A percentile compares a stretch with the other conserved stretches of the same genome.
phyloP scores from a whole-genome alignment of 345 rosid species.

The Rhodamnia rubescens region DNA sequence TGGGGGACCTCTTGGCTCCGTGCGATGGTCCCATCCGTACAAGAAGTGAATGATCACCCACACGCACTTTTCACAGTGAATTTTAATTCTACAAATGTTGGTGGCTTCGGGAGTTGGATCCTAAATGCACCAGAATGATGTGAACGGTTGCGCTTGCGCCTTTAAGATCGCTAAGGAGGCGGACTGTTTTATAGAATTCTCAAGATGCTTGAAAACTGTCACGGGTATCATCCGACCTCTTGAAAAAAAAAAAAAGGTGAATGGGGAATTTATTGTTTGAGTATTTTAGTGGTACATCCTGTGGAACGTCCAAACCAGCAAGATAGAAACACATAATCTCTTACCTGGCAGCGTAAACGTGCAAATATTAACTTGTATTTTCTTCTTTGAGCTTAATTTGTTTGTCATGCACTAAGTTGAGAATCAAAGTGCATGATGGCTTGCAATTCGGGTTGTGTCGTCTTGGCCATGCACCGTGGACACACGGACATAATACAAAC shows the following conservation, averaged over 20 bases:
- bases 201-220: neutral
- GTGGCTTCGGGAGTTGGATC: neutral
- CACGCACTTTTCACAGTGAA: neutral
- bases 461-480: rapidly evolving
- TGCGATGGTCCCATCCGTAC: neutral
- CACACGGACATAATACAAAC: neutral
- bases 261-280: neutral
- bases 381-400: neutral
- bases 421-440: neutral
- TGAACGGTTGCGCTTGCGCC: neutral
- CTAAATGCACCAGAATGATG: neutral
- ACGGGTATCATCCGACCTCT: neutral
- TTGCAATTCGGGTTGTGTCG: neutral
- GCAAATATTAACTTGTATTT: neutral
- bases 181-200: too few relatives aligned
- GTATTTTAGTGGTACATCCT: neutral
- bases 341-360: neutral
- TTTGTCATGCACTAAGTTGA: neutral
- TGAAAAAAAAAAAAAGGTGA: neutral
- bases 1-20: neutral
- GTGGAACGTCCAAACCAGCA: neutral
- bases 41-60: neutral
- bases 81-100: neutral
- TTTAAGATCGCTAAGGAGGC: neutral
- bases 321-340: neutral